A percentile compares a stretch with the other conserved stretches of the same genome.
Evolutionary conservation across 345 rosid genomes (phyloP).

Genomic region (Trapa bicornis): DNA sequence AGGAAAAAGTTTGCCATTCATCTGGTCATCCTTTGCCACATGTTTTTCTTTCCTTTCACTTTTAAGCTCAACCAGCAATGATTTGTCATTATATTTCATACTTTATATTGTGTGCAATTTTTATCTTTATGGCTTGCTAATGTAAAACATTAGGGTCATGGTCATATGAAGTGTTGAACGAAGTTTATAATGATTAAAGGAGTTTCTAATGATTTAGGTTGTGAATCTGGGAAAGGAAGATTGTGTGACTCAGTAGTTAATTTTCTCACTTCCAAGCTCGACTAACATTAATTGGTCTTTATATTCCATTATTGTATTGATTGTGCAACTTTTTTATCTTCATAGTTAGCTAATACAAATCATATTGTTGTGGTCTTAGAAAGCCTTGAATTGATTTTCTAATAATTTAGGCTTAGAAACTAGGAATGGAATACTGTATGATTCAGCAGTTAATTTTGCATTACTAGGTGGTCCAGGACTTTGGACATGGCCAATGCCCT

Average conservation of each 20-base stretch:
- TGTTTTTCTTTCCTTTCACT: background rate
- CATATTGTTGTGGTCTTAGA: background rate
- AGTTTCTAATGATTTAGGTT: background rate
- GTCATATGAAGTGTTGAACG: background rate
- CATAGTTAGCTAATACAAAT: background rate
- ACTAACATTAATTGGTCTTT: background rate
- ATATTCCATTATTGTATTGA: background rate
- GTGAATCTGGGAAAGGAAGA: background rate
- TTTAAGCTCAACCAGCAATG: background rate
- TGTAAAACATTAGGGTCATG: background rate
- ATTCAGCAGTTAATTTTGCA: background rate
- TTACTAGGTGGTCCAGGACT: conserved; percentile 36
- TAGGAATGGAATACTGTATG: background rate
- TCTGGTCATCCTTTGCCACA: background rate
- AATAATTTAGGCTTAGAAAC: background rate
- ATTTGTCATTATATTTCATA: background rate
- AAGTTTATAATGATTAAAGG: background rate
- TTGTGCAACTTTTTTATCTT: background rate
- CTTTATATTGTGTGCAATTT: background rate
- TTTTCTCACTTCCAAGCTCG: background rate
- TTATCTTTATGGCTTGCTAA: background rate
- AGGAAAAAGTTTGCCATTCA: background rate
- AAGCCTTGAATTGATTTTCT: background rate
- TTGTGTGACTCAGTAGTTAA: background rate
- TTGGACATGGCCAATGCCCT: conserved; percentile 40